Conservation (phyloP, 192 early-diverging fungal genomes). For the Linnemannia exigua region DNA sequence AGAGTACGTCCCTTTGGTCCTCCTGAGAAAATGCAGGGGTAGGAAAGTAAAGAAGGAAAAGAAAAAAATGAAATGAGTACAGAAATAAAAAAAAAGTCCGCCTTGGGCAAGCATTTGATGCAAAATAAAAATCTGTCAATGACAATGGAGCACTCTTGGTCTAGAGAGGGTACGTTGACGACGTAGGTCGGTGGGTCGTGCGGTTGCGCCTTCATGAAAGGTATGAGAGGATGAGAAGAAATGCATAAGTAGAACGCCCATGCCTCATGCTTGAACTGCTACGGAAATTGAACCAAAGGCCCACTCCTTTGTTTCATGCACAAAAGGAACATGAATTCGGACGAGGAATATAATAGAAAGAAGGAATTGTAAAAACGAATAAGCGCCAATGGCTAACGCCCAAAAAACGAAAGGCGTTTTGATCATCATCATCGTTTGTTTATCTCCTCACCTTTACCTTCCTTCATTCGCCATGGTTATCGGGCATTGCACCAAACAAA, state of each 20-base stretch:
- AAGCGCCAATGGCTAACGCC: background rate
- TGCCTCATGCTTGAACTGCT: too few relatives aligned
- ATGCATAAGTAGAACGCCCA: too few relatives aligned
- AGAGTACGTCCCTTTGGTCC: background rate
- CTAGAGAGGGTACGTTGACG: too few relatives aligned
- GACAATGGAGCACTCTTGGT: background rate
- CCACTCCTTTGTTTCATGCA: background rate
- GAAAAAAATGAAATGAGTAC: background rate
- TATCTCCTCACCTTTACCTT: background rate
- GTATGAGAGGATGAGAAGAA: too few relatives aligned
- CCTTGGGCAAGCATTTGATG: too few relatives aligned
- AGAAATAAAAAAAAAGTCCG: background rate
- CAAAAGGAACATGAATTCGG: background rate
- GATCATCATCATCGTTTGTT: background rate
- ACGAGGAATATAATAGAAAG: background rate
- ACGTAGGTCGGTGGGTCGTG: too few relatives aligned
- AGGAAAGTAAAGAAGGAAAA: background rate
- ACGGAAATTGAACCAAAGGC: too few relatives aligned
- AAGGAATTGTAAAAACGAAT: background rate
- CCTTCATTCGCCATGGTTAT: background rate
- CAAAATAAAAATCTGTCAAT: background rate
- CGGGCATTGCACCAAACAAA: background rate
- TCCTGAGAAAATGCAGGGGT: constrained; percentile 10
- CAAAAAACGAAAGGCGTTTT: background rate
- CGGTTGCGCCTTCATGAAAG: too few relatives aligned